These are phyloP conservation scores for Gomphus bonarii DNA, from an alignment of 1,284 basidiomycete genomes.

Conservation along the genomic window DNA sequence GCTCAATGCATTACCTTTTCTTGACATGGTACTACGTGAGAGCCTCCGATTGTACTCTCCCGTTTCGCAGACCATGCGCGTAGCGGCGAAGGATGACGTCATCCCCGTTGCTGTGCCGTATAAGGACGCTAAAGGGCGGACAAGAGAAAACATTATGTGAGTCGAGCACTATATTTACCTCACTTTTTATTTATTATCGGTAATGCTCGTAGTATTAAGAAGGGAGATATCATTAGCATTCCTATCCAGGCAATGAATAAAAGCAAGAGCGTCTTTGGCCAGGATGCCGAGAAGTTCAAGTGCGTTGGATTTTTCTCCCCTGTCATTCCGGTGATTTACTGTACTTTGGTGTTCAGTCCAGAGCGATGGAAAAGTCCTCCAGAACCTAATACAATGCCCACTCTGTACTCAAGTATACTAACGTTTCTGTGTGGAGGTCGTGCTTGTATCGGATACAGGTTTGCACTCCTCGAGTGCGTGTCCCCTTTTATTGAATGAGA, in stretches of 20 bases:
- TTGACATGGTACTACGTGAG: slow-evolving; percentile 62
- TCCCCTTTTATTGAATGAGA: background rate
- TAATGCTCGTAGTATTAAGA: slow-evolving; percentile 30
- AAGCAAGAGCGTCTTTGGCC: slow-evolving; percentile 51
- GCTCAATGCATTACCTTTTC: slow-evolving; percentile 33
- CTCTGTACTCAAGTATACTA: slow-evolving; percentile 51
- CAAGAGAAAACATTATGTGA: slow-evolving; percentile 17
- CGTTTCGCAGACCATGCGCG: slow-evolving; percentile 54
- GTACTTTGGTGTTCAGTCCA: slow-evolving; percentile 31
- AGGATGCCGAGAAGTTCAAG: slow-evolving; percentile 56
- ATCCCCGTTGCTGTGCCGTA: slow-evolving; percentile 44
- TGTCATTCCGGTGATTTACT: slow-evolving; percentile 14
- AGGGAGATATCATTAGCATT: slow-evolving; percentile 49
- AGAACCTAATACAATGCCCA: slow-evolving; percentile 37
- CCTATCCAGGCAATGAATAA: slow-evolving; percentile 60
- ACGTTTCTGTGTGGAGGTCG: slow-evolving; percentile 54
- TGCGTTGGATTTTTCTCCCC: slow-evolving; percentile 16
- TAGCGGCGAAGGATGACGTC: slow-evolving; percentile 41
- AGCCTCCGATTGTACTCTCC: slow-evolving; percentile 54
- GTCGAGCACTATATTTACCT: background rate
- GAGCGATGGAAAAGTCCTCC: slow-evolving; percentile 45
- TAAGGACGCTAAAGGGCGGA: slow-evolving; percentile 24
- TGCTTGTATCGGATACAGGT: slow-evolving; percentile 64
- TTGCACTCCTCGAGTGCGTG: slow-evolving; percentile 59
- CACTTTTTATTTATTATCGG: slow-evolving; percentile 17